A percentile compares a stretch with the other conserved stretches of the same genome.
These are phyloP conservation scores for Phytophthora europaea DNA, from an alignment of 352 stramenopile genomes.

Conservation along the genomic window DNA sequence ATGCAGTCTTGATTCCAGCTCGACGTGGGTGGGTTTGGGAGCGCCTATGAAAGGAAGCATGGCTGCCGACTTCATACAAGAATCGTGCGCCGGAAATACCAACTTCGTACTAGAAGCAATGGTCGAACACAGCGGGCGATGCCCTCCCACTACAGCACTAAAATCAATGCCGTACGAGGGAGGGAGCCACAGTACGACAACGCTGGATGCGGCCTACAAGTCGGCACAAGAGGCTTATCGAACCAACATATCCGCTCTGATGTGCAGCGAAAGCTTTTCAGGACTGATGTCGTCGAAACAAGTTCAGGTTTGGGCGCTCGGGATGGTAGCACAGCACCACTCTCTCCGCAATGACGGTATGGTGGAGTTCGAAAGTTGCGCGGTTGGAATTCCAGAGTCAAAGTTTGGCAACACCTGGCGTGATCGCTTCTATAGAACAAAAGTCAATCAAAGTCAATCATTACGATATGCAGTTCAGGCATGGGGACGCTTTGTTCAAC, in stretches of 20 bases:
- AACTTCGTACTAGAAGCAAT: conserved; percentile 24
- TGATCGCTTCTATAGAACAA: conserved; percentile 35
- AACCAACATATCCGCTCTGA: conserved; percentile 36
- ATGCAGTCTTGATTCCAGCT: conserved; percentile 29
- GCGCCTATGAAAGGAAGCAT: conserved; percentile 28
- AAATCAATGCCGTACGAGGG: conserved; percentile 42
- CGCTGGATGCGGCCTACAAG: conserved; percentile 31
- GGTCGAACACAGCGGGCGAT: conserved; percentile 12
- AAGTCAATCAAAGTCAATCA: conserved; percentile 58
- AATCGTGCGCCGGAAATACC: conserved; percentile 18
- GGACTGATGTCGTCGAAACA: conserved; percentile 37
- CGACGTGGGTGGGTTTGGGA: conserved; percentile 42
- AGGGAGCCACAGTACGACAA: conserved; percentile 22
- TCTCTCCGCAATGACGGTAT: conserved; percentile 32
- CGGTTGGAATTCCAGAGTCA: conserved; percentile 17
- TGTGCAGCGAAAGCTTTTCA: conserved; percentile 44
- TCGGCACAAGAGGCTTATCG: conserved; percentile 34
- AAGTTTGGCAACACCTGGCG: conserved; percentile 36
- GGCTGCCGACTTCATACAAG: conserved; percentile 25
- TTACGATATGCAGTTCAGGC: conserved; percentile 41
- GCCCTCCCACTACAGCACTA: conserved; percentile 30
- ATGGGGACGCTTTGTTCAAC: conserved; percentile 42
- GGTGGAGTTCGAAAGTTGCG: conserved; percentile 51
- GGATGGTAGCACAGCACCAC: not conserved
- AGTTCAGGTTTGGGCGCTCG: conserved; percentile 4